A percentile compares a stretch with the other conserved stretches of the same genome.
These are phyloP conservation scores for Vigna reflexopilosa DNA, from an alignment of 306 rosid genomes.

Conservation along the genomic window DNA sequence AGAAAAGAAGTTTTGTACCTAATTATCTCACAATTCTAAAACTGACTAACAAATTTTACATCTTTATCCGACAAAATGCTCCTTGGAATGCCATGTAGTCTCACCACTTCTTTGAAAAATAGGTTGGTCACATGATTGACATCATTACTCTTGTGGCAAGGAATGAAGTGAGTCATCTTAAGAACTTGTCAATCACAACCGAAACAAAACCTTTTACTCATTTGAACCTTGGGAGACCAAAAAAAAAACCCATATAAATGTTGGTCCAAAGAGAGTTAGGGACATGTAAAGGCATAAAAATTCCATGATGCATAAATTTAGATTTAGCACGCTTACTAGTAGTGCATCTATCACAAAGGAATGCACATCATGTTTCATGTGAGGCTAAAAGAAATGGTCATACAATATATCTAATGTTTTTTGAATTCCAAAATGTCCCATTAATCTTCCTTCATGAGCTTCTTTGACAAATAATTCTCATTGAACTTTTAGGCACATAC, in stretches of 20 bases:
- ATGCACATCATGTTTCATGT: not conserved
- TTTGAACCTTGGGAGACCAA: not conserved
- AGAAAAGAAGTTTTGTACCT: too few relatives aligned
- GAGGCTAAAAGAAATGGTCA: not conserved
- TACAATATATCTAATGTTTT: not conserved
- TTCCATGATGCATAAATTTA: not conserved
- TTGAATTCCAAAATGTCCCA: not conserved
- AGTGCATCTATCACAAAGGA: not conserved
- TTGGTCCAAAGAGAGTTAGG: not conserved
- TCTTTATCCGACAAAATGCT: too few relatives aligned
- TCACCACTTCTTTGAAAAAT: too few relatives aligned
- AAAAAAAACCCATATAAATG: not conserved
- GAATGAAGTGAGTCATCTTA: too few relatives aligned
- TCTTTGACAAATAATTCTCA: not conserved
- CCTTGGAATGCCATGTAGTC: too few relatives aligned
- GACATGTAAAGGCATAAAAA: not conserved
- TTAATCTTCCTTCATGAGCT: not conserved
- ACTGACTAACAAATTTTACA: not conserved
- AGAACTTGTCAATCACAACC: too few relatives aligned
- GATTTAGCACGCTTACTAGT: not conserved
- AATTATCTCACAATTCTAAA: too few relatives aligned
- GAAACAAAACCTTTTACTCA: too few relatives aligned
- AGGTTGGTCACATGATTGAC: too few relatives aligned
- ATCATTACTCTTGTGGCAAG: not conserved
- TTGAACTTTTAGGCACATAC: not conserved